phyloP scores from a whole-genome alignment of 768 basidiomycete genomes.

The Rhizopogon roseolus region DNA sequence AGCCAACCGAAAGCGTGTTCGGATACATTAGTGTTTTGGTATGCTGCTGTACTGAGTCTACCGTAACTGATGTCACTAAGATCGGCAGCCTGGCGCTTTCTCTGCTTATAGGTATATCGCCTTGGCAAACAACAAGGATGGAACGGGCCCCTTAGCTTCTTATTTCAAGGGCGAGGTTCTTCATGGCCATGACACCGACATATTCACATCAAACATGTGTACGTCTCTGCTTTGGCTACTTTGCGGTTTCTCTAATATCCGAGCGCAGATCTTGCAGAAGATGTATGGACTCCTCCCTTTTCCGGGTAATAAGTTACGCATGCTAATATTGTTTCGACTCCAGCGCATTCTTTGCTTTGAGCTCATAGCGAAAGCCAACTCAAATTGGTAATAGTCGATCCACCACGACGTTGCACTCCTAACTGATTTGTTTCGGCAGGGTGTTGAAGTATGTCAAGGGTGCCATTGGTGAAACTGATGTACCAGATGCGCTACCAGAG shows the following conservation, averaged over 20 bases:
- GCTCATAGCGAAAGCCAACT: conserved; percentile 71
- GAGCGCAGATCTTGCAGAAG: conserved; percentile 78
- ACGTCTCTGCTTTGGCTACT: conserved; percentile 20
- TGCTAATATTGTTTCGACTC: conserved; percentile 14
- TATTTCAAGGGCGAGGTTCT: conserved; percentile 96
- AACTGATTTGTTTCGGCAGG: conserved; percentile 43
- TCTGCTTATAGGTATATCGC: conserved; percentile 93
- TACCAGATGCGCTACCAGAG: conserved; percentile 88
- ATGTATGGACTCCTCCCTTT: conserved; percentile 42
- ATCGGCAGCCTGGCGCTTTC: conserved; percentile 78
- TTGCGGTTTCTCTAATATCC: conserved; percentile 7
- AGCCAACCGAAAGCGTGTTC: conserved; percentile 83
- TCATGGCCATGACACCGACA: conserved; percentile 81
- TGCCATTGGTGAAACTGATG: conserved; percentile 90
- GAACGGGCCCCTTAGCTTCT: conserved; percentile 84
- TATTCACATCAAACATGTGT: conserved; percentile 98
- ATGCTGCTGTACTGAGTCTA: conserved; percentile 12
- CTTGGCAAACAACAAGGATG: conserved; percentile 76
- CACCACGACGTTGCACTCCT: neutral
- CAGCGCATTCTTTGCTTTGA: conserved; percentile 84
- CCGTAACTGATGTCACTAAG: conserved; percentile 7
- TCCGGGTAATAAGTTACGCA: neutral
- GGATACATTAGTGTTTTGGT: conserved; percentile 96
- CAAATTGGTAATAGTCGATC: conserved; percentile 56
- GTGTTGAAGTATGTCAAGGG: conserved; percentile 95